These are phyloP conservation scores for Saccharomycopsis babjevae DNA, from an alignment of 805 yeast genomes.

Conservation along the genomic window DNA sequence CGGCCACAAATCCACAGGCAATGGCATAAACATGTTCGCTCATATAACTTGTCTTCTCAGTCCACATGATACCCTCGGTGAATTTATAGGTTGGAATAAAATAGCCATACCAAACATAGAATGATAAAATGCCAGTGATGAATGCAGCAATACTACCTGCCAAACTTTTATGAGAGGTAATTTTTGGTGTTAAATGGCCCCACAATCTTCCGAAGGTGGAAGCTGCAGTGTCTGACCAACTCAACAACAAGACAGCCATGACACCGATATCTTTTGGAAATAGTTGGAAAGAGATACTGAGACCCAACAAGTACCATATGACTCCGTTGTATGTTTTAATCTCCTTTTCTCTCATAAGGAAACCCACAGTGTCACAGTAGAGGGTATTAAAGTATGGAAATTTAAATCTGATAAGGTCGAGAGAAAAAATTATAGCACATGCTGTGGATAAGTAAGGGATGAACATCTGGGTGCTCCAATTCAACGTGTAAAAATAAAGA, in stretches of 20 bases:
- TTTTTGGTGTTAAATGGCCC: slow-evolving; percentile 75
- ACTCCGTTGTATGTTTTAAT: slow-evolving; percentile 70
- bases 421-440: slow-evolving; percentile 43
- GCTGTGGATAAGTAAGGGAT: slow-evolving; percentile 47
- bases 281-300: slow-evolving; percentile 54
- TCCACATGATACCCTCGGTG: slow-evolving; percentile 57
- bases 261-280: slow-evolving; percentile 76
- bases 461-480: slow-evolving; percentile 46
- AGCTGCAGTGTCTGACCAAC: slow-evolving; percentile 98
- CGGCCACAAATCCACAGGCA: slow-evolving; percentile 70
- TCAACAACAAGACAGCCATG: slow-evolving; percentile 65
- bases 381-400: slow-evolving; percentile 50
- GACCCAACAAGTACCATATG: slow-evolving; percentile 76
- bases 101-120: slow-evolving; percentile 60
- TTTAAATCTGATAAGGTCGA: slow-evolving; percentile 62
- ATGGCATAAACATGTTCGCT: slow-evolving; percentile 43
- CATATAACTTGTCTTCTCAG: slow-evolving; percentile 47
- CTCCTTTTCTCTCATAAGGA: slow-evolving; percentile 79
- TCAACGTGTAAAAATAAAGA: slow-evolving; percentile 56
- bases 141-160: slow-evolving; percentile 92
- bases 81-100: slow-evolving; percentile 55
- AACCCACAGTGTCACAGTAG: slow-evolving; percentile 63
- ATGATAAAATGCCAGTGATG: slow-evolving; percentile 54
- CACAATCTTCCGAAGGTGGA: slow-evolving; percentile 82
- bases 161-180: slow-evolving; percentile 65